Base-by-base conservation (phyloP, 352 stramenopile genomes). In the Phytophthora syringae region DNA sequence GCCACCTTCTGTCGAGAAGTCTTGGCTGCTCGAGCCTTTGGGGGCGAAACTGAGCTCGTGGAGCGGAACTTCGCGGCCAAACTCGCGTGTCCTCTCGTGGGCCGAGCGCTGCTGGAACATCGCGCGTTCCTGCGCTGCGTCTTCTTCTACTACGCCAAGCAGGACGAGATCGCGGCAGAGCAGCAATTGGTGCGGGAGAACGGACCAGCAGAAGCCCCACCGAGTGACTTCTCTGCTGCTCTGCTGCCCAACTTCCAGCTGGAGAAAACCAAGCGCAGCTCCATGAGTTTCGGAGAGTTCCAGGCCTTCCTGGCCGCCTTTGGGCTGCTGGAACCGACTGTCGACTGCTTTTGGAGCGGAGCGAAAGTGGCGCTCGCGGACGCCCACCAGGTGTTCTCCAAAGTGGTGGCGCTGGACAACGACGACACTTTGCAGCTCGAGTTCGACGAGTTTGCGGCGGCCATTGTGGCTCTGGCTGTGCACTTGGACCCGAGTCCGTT, bases 81-180 rank as follows among this genome's bases (percentile, higher is more conserved):
- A 55, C 56, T 86, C 16, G 72, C 61, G 34, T 82, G 68, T 25
- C 79, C 79, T 10, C 59, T 88, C 7, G 74, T 89, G 0, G 50
- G 54, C 7, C 67, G 70, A 11, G 71, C 73, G 21, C 55, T 90
- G 3, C 70, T 90, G 1, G 79, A 90, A 39, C 78, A 89, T 25
- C 79, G 82, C 1, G 59, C 77, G 9, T 90, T 90, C 48, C 39
- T 90, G 6, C 76, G 82, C 7, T 52, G 54, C 0, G 47, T 89
- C 2, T 89, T 90, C 39, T 88, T 85, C 53, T 76, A 69, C 16
- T 90, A 82, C 27, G 74, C 79, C 3, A 84, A 86, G 22, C 77
- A 80, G 34, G 67, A 76, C 5, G 71, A 73, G 22, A 48, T 74
- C 5, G 71, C 74, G 7, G 40, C 70, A 63, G 50, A 76, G 28